These are phyloP conservation scores for Smithsoniella earleae DNA, from an alignment of 163 green algal genomes.

Conservation along the genomic window DNA sequence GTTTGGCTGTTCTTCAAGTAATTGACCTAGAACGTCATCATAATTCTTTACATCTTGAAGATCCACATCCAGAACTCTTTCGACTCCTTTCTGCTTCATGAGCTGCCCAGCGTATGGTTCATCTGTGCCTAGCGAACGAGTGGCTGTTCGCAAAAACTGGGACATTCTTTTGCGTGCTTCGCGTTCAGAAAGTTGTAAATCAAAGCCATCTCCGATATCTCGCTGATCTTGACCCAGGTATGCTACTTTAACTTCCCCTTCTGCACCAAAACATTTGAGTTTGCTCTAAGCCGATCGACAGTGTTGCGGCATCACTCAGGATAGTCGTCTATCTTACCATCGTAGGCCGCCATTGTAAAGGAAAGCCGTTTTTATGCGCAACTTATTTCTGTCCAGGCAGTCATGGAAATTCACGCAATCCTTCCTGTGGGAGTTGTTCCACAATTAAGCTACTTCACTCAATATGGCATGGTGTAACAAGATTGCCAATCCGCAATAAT, in stretches of 20 bases:
- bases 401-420: no score
- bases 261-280: not conserved
- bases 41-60: slow-evolving; percentile 31
- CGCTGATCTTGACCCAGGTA: not conserved
- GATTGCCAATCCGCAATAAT: no score
- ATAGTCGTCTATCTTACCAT: not conserved
- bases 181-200: not conserved
- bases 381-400: no score
- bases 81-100: slow-evolving; percentile 12
- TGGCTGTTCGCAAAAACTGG: slow-evolving; percentile 25
- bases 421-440: no score
- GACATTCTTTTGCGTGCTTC: slow-evolving; percentile 19
- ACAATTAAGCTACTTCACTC: no score
- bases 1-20: slow-evolving; percentile 22
- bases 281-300: not conserved
- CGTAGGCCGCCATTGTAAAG: slow-evolving; percentile 25
- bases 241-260: not conserved
- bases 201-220: not conserved
- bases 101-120: slow-evolving; percentile 13
- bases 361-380: no score
- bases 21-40: slow-evolving; percentile 25
- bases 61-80: slow-evolving; percentile 18
- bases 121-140: slow-evolving; percentile 7
- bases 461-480: no score
- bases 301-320: not conserved